These are phyloP conservation scores for Cercis canadensis DNA, from an alignment of 306 rosid species.

Conservation along the genomic window DNA sequence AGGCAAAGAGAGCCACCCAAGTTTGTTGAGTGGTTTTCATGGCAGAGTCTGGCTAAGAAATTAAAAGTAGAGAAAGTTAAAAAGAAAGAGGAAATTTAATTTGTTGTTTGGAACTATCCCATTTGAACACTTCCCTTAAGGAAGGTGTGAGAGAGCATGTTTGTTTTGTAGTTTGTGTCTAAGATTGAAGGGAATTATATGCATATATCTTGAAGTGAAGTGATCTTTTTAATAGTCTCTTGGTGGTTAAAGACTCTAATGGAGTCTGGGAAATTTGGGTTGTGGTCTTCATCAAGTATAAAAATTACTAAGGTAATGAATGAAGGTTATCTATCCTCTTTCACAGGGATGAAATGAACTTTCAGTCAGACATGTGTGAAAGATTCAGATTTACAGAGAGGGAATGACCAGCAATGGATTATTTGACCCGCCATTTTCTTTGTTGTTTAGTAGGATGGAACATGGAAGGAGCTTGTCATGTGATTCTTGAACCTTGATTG, in stretches of 20 bases:
- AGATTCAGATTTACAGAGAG: constrained; percentile 45
- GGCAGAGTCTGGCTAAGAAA: constrained; percentile 37
- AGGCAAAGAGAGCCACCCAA: constrained; percentile 44
- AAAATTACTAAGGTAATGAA: constrained; percentile 25
- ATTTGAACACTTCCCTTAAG: constrained; percentile 22
- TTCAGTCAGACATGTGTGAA: constrained; percentile 26
- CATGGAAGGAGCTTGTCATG: constrained; percentile 73
- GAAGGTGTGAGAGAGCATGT: constrained; percentile 34
- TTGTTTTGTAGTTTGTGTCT: constrained; percentile 30
- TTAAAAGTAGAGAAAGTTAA: constrained; percentile 23
- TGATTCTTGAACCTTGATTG: constrained; percentile 58
- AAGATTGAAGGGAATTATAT: constrained; percentile 1
- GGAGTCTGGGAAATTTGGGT: constrained; percentile 3
- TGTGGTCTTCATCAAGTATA: constrained; percentile 14
- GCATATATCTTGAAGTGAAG: constrained; percentile 29
- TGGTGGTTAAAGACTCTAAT: constrained; percentile 28
- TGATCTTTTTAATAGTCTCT: constrained; percentile 16
- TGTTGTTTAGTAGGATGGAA: constrained; percentile 50
- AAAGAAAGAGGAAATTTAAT: constrained; percentile 13
- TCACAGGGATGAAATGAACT: constrained; percentile 27
- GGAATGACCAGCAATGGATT: constrained; percentile 31
- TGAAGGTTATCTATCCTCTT: constrained; percentile 15
- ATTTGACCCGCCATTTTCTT: constrained; percentile 36
- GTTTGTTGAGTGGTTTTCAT: constrained; percentile 59
- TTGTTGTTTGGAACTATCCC: constrained; percentile 39